Percentiles rank a stretch among this genome's conserved stretches.
phyloP scores from a whole-genome alignment of 208 protist species.

The Wallacemonas sp. region DNA sequence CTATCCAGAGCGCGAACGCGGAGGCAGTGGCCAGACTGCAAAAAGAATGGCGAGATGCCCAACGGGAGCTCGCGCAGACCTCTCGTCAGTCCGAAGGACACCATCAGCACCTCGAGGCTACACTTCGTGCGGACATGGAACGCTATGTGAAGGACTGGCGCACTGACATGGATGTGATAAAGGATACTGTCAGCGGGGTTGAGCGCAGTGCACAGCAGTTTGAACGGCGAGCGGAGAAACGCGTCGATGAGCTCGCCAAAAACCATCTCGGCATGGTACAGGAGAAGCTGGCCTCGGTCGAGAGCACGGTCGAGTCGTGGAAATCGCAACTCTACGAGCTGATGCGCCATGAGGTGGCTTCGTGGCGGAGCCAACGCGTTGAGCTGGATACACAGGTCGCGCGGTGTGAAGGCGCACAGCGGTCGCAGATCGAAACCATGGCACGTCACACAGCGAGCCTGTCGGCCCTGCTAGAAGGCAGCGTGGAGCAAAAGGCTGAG shows the following conservation, averaged over 20 bases:
- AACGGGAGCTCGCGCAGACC: conserved; percentile 20
- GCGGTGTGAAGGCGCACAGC: conserved; percentile 50
- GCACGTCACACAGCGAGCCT: conserved; percentile 37
- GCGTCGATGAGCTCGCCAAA: conserved; percentile 42
- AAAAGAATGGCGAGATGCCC: conserved; percentile 21
- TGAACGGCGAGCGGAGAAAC: conserved; percentile 49
- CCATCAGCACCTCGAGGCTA: conserved; percentile 12
- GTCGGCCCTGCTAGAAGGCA: conserved; percentile 53
- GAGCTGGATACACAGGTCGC: conserved; percentile 42
- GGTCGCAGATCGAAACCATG: conserved; percentile 39
- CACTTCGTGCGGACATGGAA: conserved; percentile 20
- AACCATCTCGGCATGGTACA: conserved; percentile 53
- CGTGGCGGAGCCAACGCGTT: conserved; percentile 29
- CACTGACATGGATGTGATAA: conserved; percentile 36
- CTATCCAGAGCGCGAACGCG: conserved; percentile 22
- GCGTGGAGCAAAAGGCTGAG: conserved; percentile 39
- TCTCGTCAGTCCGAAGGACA: conserved; percentile 20
- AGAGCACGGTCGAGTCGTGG: conserved; percentile 39
- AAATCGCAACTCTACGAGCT: conserved; percentile 27
- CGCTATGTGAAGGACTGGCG: conserved; percentile 18
- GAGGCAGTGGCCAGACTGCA: conserved; percentile 7
- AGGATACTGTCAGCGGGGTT: conserved; percentile 35
- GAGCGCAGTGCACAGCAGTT: conserved; percentile 27
- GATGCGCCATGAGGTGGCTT: conserved; percentile 22
- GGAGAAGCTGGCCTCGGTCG: conserved; percentile 34